Conservation (phyloP, 169 alveolate species). For the Plasmodium vivax region DNA sequence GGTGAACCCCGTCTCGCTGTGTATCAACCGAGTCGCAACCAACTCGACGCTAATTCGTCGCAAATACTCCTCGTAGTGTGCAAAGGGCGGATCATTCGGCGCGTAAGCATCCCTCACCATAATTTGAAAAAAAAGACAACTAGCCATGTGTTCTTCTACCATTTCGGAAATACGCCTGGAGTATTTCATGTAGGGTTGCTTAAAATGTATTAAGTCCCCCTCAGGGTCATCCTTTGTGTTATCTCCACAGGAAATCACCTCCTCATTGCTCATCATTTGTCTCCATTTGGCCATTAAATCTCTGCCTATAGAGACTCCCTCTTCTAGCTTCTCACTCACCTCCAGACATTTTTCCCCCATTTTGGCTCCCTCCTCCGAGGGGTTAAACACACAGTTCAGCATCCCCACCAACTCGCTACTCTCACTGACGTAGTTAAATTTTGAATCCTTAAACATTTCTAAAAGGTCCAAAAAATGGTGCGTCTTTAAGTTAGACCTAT, state of each 20-base stretch:
- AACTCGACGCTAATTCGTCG: background rate
- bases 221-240: background rate
- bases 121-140: conserved; percentile 8
- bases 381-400: background rate
- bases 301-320: background rate
- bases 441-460: conserved; percentile 14
- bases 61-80: background rate
- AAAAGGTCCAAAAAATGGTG: conserved; percentile 42
- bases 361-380: background rate
- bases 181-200: conserved; percentile 49
- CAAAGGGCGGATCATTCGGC: background rate
- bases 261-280: background rate
- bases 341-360: background rate
- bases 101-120: background rate
- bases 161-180: background rate
- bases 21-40: background rate
- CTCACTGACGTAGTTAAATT: conserved; percentile 8
- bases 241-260: background rate
- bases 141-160: conserved; percentile 22
- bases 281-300: background rate
- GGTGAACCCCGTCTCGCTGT: background rate
- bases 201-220: conserved; percentile 15
- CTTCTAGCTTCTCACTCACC: background rate
- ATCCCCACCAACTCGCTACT: conserved; percentile 24
- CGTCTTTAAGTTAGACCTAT: conserved; percentile 31